A percentile compares a stretch with the other conserved stretches of the same genome.
Conservation (phyloP, 1,139 yeast species). For the Protomyces lactucae-debilis region DNA sequence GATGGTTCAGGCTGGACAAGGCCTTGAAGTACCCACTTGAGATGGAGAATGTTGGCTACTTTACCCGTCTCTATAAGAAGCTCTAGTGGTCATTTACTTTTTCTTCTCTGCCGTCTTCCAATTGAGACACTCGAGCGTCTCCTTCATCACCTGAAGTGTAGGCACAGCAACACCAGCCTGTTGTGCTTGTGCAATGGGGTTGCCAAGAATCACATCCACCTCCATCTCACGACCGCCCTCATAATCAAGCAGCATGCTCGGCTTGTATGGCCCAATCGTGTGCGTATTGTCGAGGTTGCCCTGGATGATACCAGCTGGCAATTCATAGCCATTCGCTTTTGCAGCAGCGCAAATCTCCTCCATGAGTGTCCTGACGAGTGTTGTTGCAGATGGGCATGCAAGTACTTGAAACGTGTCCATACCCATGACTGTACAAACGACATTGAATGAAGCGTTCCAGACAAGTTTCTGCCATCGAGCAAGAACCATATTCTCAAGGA, state of each 20-base stretch:
- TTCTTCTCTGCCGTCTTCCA: slow-evolving; percentile 1
- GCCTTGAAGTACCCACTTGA: slow-evolving; percentile 11
- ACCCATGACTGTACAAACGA: slow-evolving; percentile 56
- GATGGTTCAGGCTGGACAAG: slow-evolving; percentile 12
- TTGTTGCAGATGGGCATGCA: not conserved
- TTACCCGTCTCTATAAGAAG: slow-evolving; percentile 16
- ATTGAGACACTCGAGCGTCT: not conserved
- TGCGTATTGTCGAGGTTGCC: slow-evolving; percentile 47
- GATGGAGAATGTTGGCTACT: slow-evolving; percentile 26
- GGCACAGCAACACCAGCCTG: slow-evolving; percentile 55
- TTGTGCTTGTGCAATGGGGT: slow-evolving; percentile 57
- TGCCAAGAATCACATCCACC: slow-evolving; percentile 64
- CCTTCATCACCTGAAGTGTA: slow-evolving; percentile 49
- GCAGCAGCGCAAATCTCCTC: slow-evolving; percentile 59
- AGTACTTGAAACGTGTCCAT: not conserved
- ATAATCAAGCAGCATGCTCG: slow-evolving; percentile 68
- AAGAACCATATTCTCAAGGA: not conserved
- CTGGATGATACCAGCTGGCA: slow-evolving; percentile 48
- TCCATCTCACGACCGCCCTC: slow-evolving; percentile 66
- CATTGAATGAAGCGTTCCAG: slow-evolving; percentile 63
- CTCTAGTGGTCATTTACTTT: not conserved
- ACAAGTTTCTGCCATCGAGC: slow-evolving; percentile 68
- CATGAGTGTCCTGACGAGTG: slow-evolving; percentile 59
- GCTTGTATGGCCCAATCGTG: slow-evolving; percentile 58
- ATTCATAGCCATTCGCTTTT: slow-evolving; percentile 51